Evolutionary conservation across 805 yeast genomes (phyloP).

Genomic region (Starmerella stigmatis): DNA sequence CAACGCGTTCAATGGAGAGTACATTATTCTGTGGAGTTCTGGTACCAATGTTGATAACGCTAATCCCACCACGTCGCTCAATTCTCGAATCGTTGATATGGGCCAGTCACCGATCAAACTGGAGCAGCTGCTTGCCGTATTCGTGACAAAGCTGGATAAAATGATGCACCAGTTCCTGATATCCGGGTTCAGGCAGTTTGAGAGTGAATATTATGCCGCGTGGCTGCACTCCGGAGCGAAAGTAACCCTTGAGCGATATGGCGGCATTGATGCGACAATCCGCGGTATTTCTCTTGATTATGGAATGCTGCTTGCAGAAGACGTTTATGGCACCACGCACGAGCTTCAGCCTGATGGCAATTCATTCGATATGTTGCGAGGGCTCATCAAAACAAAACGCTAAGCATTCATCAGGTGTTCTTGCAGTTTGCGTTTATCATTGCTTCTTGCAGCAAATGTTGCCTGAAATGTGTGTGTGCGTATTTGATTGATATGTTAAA

Average conservation of each 20-base stretch:
- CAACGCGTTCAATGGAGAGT: slow-evolving; percentile 48
- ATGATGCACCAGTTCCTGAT: slow-evolving; percentile 43
- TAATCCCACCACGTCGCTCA: slow-evolving; percentile 89
- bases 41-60: slow-evolving; percentile 76
- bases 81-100: slow-evolving; percentile 51
- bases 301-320: slow-evolving; percentile 69
- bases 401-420: too few species aligned
- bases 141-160: slow-evolving; percentile 54
- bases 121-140: slow-evolving; percentile 53
- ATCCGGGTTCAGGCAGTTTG: slow-evolving; percentile 58
- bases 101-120: slow-evolving; percentile 43
- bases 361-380: slow-evolving; percentile 89
- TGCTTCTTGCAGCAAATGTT: too few species aligned
- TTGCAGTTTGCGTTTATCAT: too few species aligned
- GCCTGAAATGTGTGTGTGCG: too few species aligned
- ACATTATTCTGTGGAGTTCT: slow-evolving; percentile 66
- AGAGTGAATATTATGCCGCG: slow-evolving; percentile 59
- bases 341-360: slow-evolving; percentile 95
- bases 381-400: slow-evolving; percentile 47
- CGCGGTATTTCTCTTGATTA: slow-evolving; percentile 75
- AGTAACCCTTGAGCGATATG: slow-evolving; percentile 53
- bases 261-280: slow-evolving; percentile 48
- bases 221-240: slow-evolving; percentile 80
- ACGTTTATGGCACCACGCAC: slow-evolving; percentile 44
- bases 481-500: too few species aligned